phyloP scores from a whole-genome alignment of 306 rosid genomes.

The Fragaria iinumae region DNA sequence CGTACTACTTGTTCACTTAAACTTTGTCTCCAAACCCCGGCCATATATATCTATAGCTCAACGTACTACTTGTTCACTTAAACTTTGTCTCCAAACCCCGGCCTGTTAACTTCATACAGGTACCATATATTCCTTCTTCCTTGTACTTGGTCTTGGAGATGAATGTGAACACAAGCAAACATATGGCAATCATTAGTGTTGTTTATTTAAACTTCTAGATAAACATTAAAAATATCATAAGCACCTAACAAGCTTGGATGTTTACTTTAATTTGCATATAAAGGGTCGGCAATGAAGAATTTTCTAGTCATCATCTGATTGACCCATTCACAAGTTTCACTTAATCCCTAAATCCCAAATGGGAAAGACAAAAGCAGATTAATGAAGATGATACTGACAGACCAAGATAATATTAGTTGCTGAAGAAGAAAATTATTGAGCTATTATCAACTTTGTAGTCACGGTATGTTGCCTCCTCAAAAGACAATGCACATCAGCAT shows the following conservation, averaged over 20 bases:
- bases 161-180: conserved; percentile 1
- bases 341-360: neutral
- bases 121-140: neutral
- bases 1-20: neutral
- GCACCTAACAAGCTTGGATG: neutral
- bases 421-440: neutral
- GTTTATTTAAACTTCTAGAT: neutral
- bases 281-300: conserved; percentile 5
- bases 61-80: neutral
- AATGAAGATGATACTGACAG: neutral
- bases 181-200: neutral
- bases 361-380: neutral
- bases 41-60: neutral
- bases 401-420: neutral
- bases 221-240: neutral
- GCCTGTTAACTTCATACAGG: neutral
- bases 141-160: neutral
- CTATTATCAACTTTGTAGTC: conserved; percentile 20
- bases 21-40: neutral
- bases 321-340: neutral
- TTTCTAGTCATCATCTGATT: neutral
- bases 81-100: neutral
- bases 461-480: conserved; percentile 21
- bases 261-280: neutral
- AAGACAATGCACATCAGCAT: neutral